These are phyloP conservation scores for Closterium sp. DNA, from an alignment of 139 green algal species.

Conservation along the genomic window DNA sequence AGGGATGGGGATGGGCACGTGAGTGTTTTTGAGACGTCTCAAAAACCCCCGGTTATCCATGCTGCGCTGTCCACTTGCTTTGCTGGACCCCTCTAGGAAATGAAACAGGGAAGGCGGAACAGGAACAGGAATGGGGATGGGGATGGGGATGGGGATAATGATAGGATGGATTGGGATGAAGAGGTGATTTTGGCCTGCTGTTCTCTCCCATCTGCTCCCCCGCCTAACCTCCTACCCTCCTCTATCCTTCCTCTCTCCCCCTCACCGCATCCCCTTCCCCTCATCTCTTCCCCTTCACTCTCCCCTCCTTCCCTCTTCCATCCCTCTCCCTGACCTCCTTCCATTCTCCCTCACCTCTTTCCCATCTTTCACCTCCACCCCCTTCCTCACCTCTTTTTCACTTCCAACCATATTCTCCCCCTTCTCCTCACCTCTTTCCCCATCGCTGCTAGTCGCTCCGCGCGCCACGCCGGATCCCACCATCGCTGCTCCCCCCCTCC, in stretches of 20 bases:
- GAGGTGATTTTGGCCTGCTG: too few relatives aligned
- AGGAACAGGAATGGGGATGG: too few relatives aligned
- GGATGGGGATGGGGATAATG: not conserved
- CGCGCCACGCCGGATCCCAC: slow-evolving; percentile 20
- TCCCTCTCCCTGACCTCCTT: not conserved
- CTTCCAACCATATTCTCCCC: too few relatives aligned
- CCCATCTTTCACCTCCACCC: not conserved
- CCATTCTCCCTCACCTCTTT: not conserved
- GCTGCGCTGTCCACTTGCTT: not conserved
- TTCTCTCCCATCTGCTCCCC: not conserved
- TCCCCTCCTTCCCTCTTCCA: not conserved
- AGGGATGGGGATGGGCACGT: not conserved
- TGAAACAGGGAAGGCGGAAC: too few relatives aligned
- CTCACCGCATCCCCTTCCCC: not conserved
- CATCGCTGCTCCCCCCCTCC: slow-evolving; percentile 7
- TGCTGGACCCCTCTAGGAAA: not conserved
- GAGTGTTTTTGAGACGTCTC: too few relatives aligned
- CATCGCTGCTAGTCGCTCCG: slow-evolving; percentile 14
- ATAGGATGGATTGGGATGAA: not conserved
- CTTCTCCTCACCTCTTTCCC: slow-evolving; percentile 1
- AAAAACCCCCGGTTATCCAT: too few relatives aligned
- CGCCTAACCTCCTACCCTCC: not conserved
- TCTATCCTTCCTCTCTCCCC: not conserved
- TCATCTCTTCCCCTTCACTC: not conserved
- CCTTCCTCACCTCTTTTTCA: not conserved